These are phyloP conservation scores for Delonix regia DNA, from an alignment of 306 rosid genomes.

Conservation along the genomic window DNA sequence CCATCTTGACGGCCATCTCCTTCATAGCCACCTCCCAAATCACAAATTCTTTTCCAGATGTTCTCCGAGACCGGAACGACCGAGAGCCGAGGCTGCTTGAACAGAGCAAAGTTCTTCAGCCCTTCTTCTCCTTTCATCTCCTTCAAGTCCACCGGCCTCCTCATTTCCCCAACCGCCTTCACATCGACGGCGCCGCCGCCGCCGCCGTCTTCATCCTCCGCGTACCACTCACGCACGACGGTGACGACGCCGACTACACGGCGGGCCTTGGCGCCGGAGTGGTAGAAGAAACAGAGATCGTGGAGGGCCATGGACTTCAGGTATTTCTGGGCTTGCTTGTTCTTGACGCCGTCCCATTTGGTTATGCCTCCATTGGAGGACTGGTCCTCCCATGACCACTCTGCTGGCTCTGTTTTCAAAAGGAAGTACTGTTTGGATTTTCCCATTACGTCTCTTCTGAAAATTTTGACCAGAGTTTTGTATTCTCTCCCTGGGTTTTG, in stretches of 20 bases:
- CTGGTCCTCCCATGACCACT: conserved; percentile 97
- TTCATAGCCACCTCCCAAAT: conserved; percentile 72
- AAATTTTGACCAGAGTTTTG: not conserved
- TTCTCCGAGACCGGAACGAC: conserved; percentile 66
- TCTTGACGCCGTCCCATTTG: conserved; percentile 92
- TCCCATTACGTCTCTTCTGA: conserved; percentile 15
- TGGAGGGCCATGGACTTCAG: conserved; percentile 70
- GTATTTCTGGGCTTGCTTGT: conserved; percentile 83
- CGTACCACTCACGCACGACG: conserved; percentile 64
- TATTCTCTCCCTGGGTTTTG: not conserved
- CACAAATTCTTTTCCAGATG: conserved; percentile 63
- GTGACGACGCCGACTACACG: conserved; percentile 77
- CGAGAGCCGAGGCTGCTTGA: conserved; percentile 74
- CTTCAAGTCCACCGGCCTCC: conserved; percentile 65
- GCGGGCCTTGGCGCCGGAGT: conserved; percentile 81
- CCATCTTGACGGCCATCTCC: conserved; percentile 60
- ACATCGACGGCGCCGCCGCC: conserved; percentile 67
- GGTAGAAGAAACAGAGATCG: conserved; percentile 86
- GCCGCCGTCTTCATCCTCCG: not conserved
- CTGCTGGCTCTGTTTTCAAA: conserved; percentile 78
- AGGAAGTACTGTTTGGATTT: conserved; percentile 52
- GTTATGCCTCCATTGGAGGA: conserved; percentile 66
- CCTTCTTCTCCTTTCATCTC: conserved; percentile 70
- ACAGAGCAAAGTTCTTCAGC: conserved; percentile 57
- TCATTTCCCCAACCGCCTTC: conserved; percentile 78